Base-by-base conservation (phyloP, 495 filamentous ascomycete genomes). In the Trichocladium uniseriatum region DNA sequence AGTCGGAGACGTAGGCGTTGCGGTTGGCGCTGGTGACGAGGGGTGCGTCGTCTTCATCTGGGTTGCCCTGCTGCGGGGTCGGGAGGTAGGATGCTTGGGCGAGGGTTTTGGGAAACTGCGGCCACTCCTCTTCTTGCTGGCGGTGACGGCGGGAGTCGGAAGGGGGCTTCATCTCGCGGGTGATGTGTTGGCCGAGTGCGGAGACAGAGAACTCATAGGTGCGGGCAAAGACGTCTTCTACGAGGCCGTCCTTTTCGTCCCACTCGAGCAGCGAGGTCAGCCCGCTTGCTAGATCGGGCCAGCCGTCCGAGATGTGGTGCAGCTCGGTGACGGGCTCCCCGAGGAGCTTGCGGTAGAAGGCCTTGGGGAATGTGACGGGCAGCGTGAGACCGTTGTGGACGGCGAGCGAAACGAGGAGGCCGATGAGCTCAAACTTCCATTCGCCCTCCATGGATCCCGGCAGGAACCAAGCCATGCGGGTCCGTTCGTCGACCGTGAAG, bases 371-470 rank as follows among this genome's bases (percentile, higher is more conserved):
- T 5, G 81, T 94, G 46, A 96, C 71, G 1, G 91, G 91, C 1
- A 98, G 71, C 0, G 87, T 94, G 16, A 95, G 73, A 1, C 90
- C 90, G 54, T 97, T 98, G 67, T 94, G 95, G 16, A 96, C 75
- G n/a, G 92, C 92, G 3, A 98, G 70, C 0, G 84, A 90, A 49
- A 95, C 75, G 38, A 96, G 64, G n/a, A 95, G 62, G 3, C 92
- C 92, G 28, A 95, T 68, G 2, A 96, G 76, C 64, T 98, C 90
- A 59, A 85, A 96, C 54, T 90, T 91, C 75, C 91, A 90, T 5
- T 87, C 67, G 2, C 86, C 83, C 57, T 92, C 89, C 31, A 83
- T 63, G 2, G 88, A 85, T 10, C 79, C 80, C 0, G 91, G 86
- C 15, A 83, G 80, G 58, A 97, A 92, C 88, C 91, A 98, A 18